phyloP scores from a whole-genome alignment of 2,329 filamentous ascomycete species.

The Emergomyces orientalis region DNA sequence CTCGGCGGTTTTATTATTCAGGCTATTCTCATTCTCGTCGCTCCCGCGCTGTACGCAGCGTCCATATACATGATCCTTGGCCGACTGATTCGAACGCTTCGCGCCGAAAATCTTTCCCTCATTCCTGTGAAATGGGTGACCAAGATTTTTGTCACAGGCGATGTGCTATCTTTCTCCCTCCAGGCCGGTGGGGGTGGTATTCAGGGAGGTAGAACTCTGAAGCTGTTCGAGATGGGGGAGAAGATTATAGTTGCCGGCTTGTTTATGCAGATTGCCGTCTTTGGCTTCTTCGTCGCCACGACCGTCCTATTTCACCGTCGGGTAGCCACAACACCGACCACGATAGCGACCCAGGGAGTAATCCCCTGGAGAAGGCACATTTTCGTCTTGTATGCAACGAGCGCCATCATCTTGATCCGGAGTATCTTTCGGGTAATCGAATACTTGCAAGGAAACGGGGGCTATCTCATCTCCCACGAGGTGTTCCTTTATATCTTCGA shows the following conservation, averaged over 20 bases:
- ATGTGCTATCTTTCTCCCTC: constrained; percentile 40
- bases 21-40: constrained; percentile 37
- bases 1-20: constrained; percentile 27
- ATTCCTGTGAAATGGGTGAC: constrained; percentile 39
- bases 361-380: constrained; percentile 26
- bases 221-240: constrained; percentile 5
- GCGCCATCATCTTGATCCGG: constrained; percentile 17
- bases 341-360: constrained; percentile 11
- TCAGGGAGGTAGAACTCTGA: not conserved
- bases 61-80: constrained; percentile 41
- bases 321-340: constrained; percentile 24
- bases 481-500: constrained; percentile 21
- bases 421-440: constrained; percentile 21
- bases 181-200: constrained; percentile 20
- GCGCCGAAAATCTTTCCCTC: constrained; percentile 35
- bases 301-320: constrained; percentile 41
- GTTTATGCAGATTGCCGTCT: constrained; percentile 46
- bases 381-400: constrained; percentile 19
- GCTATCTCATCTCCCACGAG: constrained; percentile 18
- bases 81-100: constrained; percentile 33
- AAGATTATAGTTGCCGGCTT: constrained; percentile 46
- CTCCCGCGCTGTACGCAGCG: constrained; percentile 41
- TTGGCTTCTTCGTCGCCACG: constrained; percentile 44
- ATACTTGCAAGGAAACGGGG: constrained; percentile 17
- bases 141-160: constrained; percentile 39